Evolutionary conservation across 306 rosid genomes (phyloP).

Genomic region (Comarum palustre): DNA sequence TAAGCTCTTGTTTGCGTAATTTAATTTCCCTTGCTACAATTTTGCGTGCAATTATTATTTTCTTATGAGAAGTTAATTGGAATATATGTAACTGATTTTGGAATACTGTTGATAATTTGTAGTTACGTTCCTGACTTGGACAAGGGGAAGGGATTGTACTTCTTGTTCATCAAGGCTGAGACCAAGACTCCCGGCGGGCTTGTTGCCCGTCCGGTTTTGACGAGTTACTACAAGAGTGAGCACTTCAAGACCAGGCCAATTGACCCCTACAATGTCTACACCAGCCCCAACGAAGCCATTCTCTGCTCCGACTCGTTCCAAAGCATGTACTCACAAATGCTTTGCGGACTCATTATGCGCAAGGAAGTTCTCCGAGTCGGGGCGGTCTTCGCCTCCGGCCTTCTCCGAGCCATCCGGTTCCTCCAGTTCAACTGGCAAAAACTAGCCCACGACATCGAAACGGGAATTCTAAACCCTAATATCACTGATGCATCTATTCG

Average conservation of each 20-base stretch:
- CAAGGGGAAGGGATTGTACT: slow-evolving; percentile 85
- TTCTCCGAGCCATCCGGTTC: slow-evolving; percentile 78
- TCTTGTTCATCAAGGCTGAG: slow-evolving; percentile 73
- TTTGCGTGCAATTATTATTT: not conserved
- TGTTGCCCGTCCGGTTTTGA: slow-evolving; percentile 84
- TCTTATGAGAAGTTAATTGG: not conserved
- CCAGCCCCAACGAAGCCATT: slow-evolving; percentile 78
- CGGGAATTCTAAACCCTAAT: slow-evolving; percentile 62
- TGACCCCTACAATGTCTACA: slow-evolving; percentile 74
- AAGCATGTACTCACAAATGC: slow-evolving; percentile 90
- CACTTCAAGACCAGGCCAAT: slow-evolving; percentile 72
- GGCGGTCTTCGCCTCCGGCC: slow-evolving; percentile 88
- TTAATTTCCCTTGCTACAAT: not conserved
- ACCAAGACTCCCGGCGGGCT: slow-evolving; percentile 75
- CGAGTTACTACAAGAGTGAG: slow-evolving; percentile 82
- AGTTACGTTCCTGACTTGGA: slow-evolving; percentile 74
- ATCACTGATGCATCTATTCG: slow-evolving; percentile 52
- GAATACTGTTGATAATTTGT: not conserved
- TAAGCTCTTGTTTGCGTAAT: not conserved
- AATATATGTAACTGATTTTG: not conserved
- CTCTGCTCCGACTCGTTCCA: slow-evolving; percentile 79
- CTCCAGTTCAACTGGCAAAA: slow-evolving; percentile 71
- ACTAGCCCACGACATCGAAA: slow-evolving; percentile 49
- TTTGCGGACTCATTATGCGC: slow-evolving; percentile 85
- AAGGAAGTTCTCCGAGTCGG: slow-evolving; percentile 74